These are phyloP conservation scores for Pelargonium fulgidum DNA, from an alignment of 441 rosid genomes.

Conservation along the genomic window DNA sequence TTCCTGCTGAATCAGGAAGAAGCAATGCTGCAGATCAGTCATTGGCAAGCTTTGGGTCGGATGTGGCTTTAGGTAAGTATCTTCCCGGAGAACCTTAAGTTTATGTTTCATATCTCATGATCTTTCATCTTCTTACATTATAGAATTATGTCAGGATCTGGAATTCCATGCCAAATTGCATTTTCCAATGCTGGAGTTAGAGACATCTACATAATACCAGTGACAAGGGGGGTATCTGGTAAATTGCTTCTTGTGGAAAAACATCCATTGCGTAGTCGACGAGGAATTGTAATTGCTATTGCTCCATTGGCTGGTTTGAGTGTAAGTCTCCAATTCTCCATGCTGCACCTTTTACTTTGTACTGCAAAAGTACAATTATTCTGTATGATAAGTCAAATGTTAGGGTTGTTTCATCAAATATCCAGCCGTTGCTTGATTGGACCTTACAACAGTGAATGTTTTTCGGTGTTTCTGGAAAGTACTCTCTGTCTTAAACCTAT, in stretches of 20 bases:
- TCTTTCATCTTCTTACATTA: conserved; percentile 10
- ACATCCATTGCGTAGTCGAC: conserved; percentile 60
- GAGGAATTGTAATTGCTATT: conserved; percentile 54
- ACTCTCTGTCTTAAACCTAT: neutral
- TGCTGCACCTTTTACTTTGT: no score
- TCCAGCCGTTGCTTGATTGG: neutral
- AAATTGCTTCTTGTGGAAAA: conserved; percentile 61
- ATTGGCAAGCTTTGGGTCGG: conserved; percentile 63
- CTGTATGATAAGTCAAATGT: neutral
- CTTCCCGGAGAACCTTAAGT: conserved; percentile 13
- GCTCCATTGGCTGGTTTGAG: conserved; percentile 58
- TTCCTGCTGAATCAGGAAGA: conserved; percentile 34
- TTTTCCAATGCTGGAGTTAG: conserved; percentile 58
- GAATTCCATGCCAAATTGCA: conserved; percentile 53
- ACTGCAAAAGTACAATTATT: no score
- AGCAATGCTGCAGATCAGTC: conserved; percentile 37
- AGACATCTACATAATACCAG: conserved; percentile 47
- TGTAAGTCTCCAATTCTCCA: conserved; percentile 31
- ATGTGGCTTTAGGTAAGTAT: conserved; percentile 50
- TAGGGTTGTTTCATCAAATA: neutral
- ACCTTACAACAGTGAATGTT: neutral
- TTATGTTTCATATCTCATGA: conserved; percentile 9
- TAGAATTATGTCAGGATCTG: conserved; percentile 42
- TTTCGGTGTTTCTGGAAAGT: no score
- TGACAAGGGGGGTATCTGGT: conserved; percentile 41